A percentile compares a stretch with the other conserved stretches of the same genome.
Conservation (phyloP, 73 alveolate genomes). For the Tetrahymena malaccensis region DNA sequence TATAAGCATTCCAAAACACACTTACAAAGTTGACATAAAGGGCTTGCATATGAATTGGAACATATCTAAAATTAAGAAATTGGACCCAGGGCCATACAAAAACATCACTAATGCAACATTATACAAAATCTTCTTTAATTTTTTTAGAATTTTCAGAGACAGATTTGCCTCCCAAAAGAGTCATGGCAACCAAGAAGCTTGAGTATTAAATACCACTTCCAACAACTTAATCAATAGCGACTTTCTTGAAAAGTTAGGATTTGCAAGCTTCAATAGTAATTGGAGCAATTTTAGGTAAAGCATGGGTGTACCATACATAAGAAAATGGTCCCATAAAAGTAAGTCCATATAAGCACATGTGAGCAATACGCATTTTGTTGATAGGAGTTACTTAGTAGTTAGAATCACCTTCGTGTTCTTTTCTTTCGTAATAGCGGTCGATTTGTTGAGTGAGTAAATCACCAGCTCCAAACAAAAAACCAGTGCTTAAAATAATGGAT, state of each 20-base stretch:
- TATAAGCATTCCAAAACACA: conserved; percentile 4
- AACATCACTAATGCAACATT: not conserved
- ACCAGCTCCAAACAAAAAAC: not conserved
- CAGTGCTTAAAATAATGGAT: not conserved
- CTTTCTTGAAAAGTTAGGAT: not conserved
- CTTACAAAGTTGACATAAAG: not conserved
- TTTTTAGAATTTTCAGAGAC: not conserved
- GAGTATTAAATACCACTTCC: not conserved
- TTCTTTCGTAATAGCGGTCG: not conserved
- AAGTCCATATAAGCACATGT: not conserved
- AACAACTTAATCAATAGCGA: not conserved
- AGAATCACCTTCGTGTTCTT: not conserved
- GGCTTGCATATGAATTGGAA: conserved; percentile 9
- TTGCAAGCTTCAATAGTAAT: not conserved
- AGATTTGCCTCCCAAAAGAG: not conserved
- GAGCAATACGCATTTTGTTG: not conserved
- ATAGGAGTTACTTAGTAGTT: not conserved
- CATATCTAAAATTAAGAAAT: not conserved
- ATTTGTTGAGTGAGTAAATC: not conserved
- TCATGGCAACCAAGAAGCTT: not conserved
- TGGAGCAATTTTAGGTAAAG: not conserved
- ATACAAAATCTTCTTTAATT: not conserved
- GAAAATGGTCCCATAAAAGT: not conserved
- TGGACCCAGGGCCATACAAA: not conserved
- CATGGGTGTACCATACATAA: not conserved